Evolutionary conservation across 2,329 filamentous ascomycete species (phyloP), one percentile per base, ranked within the genome.

Genomic region (Monosporascus sp.): DNA sequence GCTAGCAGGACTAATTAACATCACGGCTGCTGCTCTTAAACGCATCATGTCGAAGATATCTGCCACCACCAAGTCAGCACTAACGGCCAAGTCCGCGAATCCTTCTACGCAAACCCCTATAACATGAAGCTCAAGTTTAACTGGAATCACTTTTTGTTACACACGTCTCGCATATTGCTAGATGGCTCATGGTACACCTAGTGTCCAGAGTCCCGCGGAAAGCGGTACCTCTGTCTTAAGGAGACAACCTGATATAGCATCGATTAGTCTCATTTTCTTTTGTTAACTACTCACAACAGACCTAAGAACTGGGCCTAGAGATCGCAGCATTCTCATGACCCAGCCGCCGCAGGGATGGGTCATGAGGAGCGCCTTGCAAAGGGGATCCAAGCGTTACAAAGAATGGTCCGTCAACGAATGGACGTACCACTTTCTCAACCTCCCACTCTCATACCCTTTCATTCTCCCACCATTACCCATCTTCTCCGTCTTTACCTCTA

Each of bases 351-450:
- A 3, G 88, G 91, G 34, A 84, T 90, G 65, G 87, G 89, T 3
- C 79, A 90, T 0, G 92, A 97, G 60, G 88, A 97, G 54, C 93
- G 97, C 67, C 82, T 97, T 46, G 81, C 87, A 27, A 94, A 93
- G 72, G 94, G 90, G 8, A 94, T 99, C 53, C 53, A 85, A 90
- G 56, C 86, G 90, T 54, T 94, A 99, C 65, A 90, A 96, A 67
- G 84, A 86, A 47, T 93, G 93, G 18, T 86, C 89, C 11, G 75
- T 96, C 31, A 91, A 91, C 57, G 92, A 97, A 70, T 97, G 93
- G 0, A 97, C 94, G 0, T 99, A 97, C 66, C 27, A 4, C n/a
- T 5, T 31, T 11, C 27, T 31, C 8, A 31, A 11, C 8, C 9
- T 9, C 27, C 8, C 9, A 11, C 9, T 31, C 3, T 31, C 27